phyloP scores from a whole-genome alignment of 31 red algal species.

The Endocladia muricata region DNA sequence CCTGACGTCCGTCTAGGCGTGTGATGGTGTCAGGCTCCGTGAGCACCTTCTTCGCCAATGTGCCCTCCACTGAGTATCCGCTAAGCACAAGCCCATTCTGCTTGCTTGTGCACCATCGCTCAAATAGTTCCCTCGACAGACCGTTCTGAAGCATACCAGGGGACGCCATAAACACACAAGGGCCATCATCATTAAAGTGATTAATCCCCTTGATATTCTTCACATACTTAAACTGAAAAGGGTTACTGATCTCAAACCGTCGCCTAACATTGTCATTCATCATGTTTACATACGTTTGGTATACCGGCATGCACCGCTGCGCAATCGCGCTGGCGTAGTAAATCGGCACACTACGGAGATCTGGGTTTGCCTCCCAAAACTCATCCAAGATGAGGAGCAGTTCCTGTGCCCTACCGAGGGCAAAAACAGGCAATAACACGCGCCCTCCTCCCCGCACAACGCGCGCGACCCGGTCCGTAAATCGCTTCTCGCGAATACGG shows the following conservation, averaged over 20 bases:
- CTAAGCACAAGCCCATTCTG: constrained; percentile 91
- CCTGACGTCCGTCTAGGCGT: constrained; percentile 85
- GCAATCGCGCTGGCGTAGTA: constrained; percentile 99
- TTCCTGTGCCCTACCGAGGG: constrained; percentile 97
- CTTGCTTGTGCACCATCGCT: constrained; percentile 96
- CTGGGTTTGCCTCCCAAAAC: constrained; percentile 98
- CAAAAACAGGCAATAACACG: constrained; percentile 96
- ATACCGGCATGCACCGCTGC: constrained; percentile 98
- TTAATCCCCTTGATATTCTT: constrained; percentile 85
- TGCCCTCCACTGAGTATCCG: constrained; percentile 98
- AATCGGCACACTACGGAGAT: constrained; percentile 89
- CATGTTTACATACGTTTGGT: constrained; percentile 99
- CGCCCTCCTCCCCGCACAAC: constrained; percentile 93
- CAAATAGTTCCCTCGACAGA: constrained; percentile 87
- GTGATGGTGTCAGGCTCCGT: constrained; percentile 89
- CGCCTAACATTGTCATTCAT: constrained; percentile 98
- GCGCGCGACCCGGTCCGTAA: constrained; percentile 94
- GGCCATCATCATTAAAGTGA: constrained; percentile 90
- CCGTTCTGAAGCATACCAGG: constrained; percentile 99
- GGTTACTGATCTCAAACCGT: constrained; percentile 91
- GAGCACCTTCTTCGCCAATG: constrained; percentile 95
- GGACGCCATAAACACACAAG: constrained; percentile 99
- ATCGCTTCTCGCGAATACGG: constrained; percentile 88
- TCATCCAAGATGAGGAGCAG: constrained; percentile 99
- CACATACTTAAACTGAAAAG: constrained; percentile 99